Conservation (phyloP, 2,329 filamentous ascomycete species). For the Aspergillus sp. region DNA sequence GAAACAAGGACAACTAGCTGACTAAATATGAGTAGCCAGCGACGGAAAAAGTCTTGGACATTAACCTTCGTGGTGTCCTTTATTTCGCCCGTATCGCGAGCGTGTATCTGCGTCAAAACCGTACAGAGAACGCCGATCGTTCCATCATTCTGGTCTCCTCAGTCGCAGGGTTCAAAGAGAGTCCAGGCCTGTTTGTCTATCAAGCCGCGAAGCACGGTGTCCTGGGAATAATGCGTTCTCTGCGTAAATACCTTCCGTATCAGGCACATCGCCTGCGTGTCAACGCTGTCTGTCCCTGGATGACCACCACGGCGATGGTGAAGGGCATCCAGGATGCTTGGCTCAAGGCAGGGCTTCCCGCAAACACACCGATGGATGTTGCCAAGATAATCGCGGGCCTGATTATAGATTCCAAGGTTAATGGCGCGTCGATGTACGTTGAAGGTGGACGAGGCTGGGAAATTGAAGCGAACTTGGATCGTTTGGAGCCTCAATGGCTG, state of each 20-base stretch:
- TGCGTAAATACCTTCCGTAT: constrained; percentile 29
- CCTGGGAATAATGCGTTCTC: constrained; percentile 41
- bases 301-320: constrained; percentile 33
- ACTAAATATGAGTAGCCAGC: constrained; percentile 13
- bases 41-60: constrained; percentile 35
- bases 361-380: constrained; percentile 34
- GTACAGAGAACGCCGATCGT: constrained; percentile 26
- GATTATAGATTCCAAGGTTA: constrained; percentile 25
- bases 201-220: constrained; percentile 45
- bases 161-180: constrained; percentile 43
- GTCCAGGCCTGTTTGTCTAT: constrained; percentile 42
- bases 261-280: constrained; percentile 34
- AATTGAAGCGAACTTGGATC: constrained; percentile 36
- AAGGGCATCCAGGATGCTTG: constrained; percentile 30
- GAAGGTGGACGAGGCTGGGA: constrained; percentile 39
- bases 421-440: constrained; percentile 37
- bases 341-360: constrained; percentile 31
- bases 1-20: too few species aligned
- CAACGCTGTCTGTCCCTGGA: constrained; percentile 40
- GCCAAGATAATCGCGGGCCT: constrained; percentile 33
- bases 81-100: constrained; percentile 44
- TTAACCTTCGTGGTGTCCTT: constrained; percentile 42
- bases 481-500: constrained; percentile 37
- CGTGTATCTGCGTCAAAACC: constrained; percentile 41
- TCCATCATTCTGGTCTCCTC: constrained; percentile 40